Evolutionary conservation across 108 stramenopile genomes (phyloP).

Genomic region (Cafeteria roenbergensis): DNA sequence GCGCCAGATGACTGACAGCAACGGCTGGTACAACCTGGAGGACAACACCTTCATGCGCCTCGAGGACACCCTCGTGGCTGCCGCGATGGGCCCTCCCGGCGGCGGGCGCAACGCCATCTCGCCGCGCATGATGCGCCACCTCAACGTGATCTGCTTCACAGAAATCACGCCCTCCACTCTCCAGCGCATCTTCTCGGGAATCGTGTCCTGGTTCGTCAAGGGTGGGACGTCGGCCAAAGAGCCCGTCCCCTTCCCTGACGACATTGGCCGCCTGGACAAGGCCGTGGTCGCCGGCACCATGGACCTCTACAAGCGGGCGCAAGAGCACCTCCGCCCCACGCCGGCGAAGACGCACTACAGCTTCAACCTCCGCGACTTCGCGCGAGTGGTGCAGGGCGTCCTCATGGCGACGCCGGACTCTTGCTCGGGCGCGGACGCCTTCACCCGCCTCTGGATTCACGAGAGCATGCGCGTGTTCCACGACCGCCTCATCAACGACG

Average conservation of each 20-base stretch:
- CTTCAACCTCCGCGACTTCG: constrained; percentile 56
- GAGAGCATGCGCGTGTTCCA: constrained; percentile 51
- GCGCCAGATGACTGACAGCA: constrained; percentile 49
- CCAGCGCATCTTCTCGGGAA: constrained; percentile 42
- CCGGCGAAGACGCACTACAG: constrained; percentile 57
- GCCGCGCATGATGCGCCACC: constrained; percentile 52
- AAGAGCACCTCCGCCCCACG: constrained; percentile 41
- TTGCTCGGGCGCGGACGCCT: constrained; percentile 11
- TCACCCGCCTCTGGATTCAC: constrained; percentile 48
- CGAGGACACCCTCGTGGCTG: constrained; percentile 38
- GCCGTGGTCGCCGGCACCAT: constrained; percentile 46
- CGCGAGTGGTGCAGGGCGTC: constrained; percentile 50
- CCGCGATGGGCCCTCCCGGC: constrained; percentile 57
- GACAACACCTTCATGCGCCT: constrained; percentile 42
- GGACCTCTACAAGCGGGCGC: constrained; percentile 36
- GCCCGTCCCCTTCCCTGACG: too few species aligned
- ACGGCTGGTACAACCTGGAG: constrained; percentile 54
- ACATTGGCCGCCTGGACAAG: constrained; percentile 12
- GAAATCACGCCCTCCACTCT: constrained; percentile 51
- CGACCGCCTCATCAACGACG: constrained; percentile 46
- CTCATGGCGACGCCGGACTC: constrained; percentile 33
- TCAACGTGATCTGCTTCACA: constrained; percentile 47
- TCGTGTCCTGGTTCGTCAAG: constrained; percentile 23
- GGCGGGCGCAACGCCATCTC: constrained; percentile 50
- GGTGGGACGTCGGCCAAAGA: constrained; percentile 19